Evolutionary conservation across 139 green algal genomes (phyloP).

Genomic region (Eudorina sp.): DNA sequence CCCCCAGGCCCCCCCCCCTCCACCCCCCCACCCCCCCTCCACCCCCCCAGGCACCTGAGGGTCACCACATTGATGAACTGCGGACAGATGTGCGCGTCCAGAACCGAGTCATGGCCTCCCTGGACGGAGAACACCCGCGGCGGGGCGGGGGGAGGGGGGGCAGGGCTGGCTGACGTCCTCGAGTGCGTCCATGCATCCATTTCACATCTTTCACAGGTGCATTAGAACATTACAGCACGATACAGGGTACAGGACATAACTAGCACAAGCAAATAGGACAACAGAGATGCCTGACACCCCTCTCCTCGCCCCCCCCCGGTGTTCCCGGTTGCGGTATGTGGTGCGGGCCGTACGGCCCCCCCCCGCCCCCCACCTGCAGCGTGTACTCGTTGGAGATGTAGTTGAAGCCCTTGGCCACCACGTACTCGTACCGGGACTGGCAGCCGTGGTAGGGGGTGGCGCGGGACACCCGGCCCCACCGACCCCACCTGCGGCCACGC

Average conservation of each 20-base stretch:
- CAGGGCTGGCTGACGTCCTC: background rate
- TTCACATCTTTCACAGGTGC: too few relatives aligned
- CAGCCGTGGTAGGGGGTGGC: constrained; percentile 4
- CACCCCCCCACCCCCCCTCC: background rate
- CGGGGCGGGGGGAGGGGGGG: background rate
- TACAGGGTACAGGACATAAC: too few relatives aligned
- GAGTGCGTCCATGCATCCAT: too few relatives aligned
- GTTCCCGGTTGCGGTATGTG: too few relatives aligned
- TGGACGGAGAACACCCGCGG: background rate
- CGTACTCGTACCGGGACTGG: background rate
- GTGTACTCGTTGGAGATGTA: constrained; percentile 41
- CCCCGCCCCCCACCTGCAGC: too few relatives aligned
- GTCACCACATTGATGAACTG: constrained; percentile 39
- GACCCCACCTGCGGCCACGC: constrained; percentile 10
- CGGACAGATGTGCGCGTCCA: constrained; percentile 19
- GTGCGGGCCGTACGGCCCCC: too few relatives aligned
- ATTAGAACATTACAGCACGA: too few relatives aligned
- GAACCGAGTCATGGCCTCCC: background rate
- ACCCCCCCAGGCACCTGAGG: background rate
- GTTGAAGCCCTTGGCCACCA: background rate
- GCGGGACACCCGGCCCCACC: constrained; percentile 22
- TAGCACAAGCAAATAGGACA: too few relatives aligned
- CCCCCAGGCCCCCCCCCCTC: too few relatives aligned
- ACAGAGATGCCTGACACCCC: too few relatives aligned
- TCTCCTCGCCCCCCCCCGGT: too few relatives aligned